phyloP scores from a whole-genome alignment of 2,329 filamentous ascomycete genomes.

The Phoma sp. region DNA sequence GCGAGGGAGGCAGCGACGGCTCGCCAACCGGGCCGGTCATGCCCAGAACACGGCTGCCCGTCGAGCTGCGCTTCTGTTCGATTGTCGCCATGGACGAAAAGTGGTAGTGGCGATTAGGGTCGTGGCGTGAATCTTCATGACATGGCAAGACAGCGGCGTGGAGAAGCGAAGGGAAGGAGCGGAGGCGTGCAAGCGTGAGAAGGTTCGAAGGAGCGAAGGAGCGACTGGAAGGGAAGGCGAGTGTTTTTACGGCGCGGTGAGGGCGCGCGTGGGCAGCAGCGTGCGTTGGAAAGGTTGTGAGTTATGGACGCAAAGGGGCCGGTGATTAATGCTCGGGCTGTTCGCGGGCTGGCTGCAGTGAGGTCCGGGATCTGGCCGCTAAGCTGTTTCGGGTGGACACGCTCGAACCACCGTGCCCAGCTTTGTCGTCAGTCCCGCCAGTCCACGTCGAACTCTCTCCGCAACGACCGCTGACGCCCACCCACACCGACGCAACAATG shows the following conservation, averaged over 20 bases:
- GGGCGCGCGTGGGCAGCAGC: slow-evolving; percentile 11
- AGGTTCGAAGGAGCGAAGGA: slow-evolving; percentile 8
- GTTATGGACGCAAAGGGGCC: slow-evolving; percentile 13
- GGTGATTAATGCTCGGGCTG: slow-evolving; percentile 9
- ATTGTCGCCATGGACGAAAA: slow-evolving; percentile 41
- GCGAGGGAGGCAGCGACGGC: slow-evolving; percentile 55
- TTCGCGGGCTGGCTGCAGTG: slow-evolving; percentile 2
- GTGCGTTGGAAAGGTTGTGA: slow-evolving; percentile 9
- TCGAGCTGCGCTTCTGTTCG: slow-evolving; percentile 41
- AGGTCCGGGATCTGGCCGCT: slow-evolving; percentile 2
- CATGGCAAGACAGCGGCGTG: slow-evolving; percentile 24
- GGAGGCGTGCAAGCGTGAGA: background rate
- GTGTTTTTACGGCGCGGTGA: slow-evolving; percentile 9
- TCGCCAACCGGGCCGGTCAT: slow-evolving; percentile 56
- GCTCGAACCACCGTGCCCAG: slow-evolving; percentile 21
- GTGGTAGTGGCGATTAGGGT: slow-evolving; percentile 33
- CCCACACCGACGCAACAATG: slow-evolving; percentile 43
- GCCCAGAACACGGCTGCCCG: slow-evolving; percentile 45
- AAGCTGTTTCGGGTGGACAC: slow-evolving; percentile 2
- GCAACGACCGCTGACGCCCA: slow-evolving; percentile 23
- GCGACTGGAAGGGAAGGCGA: slow-evolving; percentile 28
- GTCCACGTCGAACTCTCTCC: slow-evolving; percentile 17
- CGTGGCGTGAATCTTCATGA: slow-evolving; percentile 43
- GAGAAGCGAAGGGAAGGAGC: slow-evolving; percentile 10
- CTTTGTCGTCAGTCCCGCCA: slow-evolving; percentile 20